phyloP scores from a whole-genome alignment of 352 stramenopile species.

The Pythium brachiatum region DNA sequence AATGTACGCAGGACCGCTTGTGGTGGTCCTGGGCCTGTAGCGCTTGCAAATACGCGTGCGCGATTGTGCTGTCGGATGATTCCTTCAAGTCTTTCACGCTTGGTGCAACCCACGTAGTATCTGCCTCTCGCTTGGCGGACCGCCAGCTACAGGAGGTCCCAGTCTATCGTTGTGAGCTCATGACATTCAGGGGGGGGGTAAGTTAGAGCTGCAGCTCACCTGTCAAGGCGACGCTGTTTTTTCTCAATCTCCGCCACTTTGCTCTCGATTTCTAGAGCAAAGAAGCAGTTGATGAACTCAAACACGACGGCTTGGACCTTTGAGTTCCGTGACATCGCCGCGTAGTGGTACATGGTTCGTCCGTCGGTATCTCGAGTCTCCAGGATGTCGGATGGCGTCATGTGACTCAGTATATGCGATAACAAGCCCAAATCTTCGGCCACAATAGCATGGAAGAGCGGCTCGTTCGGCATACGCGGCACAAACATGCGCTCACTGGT shows the following conservation, averaged over 20 bases:
- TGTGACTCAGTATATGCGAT: constrained; percentile 11
- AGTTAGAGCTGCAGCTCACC: not conserved
- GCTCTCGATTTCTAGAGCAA: constrained; percentile 1
- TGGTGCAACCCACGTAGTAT: constrained; percentile 33
- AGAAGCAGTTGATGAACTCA: constrained; percentile 16
- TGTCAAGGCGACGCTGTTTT: constrained; percentile 15
- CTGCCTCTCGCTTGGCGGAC: constrained; percentile 5
- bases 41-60: constrained; percentile 32
- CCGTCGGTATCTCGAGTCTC: constrained; percentile 5
- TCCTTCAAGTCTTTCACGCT: constrained; percentile 41
- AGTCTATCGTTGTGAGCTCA: not conserved
- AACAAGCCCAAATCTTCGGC: constrained; percentile 10
- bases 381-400: constrained; percentile 8
- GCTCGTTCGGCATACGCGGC: constrained; percentile 4
- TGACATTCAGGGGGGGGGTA: too few species aligned
- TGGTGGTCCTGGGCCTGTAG: constrained; percentile 35
- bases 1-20: constrained; percentile 52
- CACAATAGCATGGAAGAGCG: constrained; percentile 21
- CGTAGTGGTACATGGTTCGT: constrained; percentile 25
- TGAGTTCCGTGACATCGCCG: constrained; percentile 2
- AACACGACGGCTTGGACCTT: constrained; percentile 18
- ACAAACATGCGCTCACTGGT: constrained; percentile 19
- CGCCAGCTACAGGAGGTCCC: not conserved
- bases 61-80: constrained; percentile 23
- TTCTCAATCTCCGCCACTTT: constrained; percentile 4